These are phyloP conservation scores for Podochytrium sp. DNA, from an alignment of 192 early-diverging fungal genomes.

Conservation along the genomic window DNA sequence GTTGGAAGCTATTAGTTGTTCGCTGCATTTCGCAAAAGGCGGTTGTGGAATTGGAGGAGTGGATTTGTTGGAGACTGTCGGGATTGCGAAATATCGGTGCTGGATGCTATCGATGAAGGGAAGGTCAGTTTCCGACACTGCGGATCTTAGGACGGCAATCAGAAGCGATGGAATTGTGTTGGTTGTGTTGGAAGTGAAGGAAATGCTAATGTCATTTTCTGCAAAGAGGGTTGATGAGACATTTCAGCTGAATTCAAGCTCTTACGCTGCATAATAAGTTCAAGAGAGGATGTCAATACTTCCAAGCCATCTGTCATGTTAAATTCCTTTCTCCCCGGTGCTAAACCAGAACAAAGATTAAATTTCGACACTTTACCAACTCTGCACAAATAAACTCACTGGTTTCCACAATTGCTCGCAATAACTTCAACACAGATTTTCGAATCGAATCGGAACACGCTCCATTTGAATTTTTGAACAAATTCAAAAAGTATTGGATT, in stretches of 20 bases:
- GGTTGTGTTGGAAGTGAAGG: slow-evolving; percentile 30
- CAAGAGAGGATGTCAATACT: slow-evolving; percentile 40
- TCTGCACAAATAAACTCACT: slow-evolving; percentile 4
- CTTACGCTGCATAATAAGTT: slow-evolving; percentile 39
- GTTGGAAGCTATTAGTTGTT: neutral
- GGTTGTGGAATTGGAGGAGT: neutral
- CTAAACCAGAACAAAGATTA: neutral
- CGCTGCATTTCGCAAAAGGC: neutral
- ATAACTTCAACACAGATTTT: slow-evolving; percentile 37
- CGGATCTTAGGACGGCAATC: slow-evolving; percentile 45
- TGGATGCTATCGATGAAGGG: slow-evolving; percentile 34
- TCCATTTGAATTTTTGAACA: slow-evolving; percentile 29
- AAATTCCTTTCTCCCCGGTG: slow-evolving; percentile 44
- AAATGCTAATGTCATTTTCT: slow-evolving; percentile 28
- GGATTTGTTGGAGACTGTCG: neutral
- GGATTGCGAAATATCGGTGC: slow-evolving; percentile 18
- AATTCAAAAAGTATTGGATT: slow-evolving; percentile 20
- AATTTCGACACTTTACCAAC: neutral
- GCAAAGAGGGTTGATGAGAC: neutral
- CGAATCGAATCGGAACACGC: slow-evolving; percentile 36
- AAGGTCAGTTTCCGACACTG: slow-evolving; percentile 47
- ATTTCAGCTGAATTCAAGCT: neutral
- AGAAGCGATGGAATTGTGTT: slow-evolving; percentile 48
- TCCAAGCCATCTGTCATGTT: slow-evolving; percentile 40
- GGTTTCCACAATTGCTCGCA: slow-evolving; percentile 47